These are phyloP conservation scores for Pseudocercospora fijiensis DNA, from an alignment of 2,329 filamentous ascomycete genomes.

Conservation along the genomic window DNA sequence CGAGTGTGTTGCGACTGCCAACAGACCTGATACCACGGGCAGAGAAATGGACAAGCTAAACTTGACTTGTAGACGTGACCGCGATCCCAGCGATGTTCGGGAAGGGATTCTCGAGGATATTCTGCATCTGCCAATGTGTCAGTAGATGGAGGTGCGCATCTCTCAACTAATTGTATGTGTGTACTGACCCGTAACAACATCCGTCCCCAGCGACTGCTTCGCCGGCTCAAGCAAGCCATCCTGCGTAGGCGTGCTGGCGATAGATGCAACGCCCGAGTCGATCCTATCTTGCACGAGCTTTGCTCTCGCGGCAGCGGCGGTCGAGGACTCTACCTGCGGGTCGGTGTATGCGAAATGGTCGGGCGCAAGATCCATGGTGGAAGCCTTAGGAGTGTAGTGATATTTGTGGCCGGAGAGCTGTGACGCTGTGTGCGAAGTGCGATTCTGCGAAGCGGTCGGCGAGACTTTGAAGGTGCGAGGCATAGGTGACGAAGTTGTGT, in stretches of 20 bases:
- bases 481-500: not conserved
- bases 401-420: not conserved
- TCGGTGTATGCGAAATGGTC: constrained; percentile 7
- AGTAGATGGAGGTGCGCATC: not conserved
- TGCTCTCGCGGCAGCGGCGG: not conserved
- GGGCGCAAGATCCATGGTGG: constrained; percentile 7
- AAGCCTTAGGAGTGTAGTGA: not conserved
- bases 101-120: too few species aligned
- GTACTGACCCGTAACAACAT: not conserved
- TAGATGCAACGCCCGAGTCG: constrained; percentile 1
- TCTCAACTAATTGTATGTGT: not conserved
- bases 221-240: not conserved
- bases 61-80: constrained; percentile 22
- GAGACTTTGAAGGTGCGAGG: not conserved
- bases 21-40: constrained; percentile 22
- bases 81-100: not conserved
- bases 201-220: not conserved
- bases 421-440: not conserved
- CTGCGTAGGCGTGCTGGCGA: not conserved
- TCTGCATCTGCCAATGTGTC: not conserved
- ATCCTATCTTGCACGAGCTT: not conserved
- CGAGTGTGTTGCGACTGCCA: constrained; percentile 28
- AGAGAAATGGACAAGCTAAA: constrained; percentile 17
- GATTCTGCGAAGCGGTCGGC: not conserved
- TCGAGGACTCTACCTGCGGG: constrained; percentile 14